Evolutionary conservation across 495 filamentous ascomycete genomes (phyloP).

Genomic region (Penicillium argentinense): DNA sequence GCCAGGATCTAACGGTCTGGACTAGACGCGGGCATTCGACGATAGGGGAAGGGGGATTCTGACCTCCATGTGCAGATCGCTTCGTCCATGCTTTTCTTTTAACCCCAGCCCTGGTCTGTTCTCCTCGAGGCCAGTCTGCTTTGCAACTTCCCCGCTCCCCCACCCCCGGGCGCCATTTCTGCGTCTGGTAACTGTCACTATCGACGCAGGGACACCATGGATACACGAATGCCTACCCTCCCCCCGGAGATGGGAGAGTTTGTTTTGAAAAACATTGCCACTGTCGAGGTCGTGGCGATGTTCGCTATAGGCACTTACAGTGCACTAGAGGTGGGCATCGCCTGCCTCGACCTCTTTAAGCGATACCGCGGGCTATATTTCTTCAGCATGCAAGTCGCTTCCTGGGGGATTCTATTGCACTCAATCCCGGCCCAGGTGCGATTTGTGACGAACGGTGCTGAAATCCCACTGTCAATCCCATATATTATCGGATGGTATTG

Average conservation of each 20-base stretch:
- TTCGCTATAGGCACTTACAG: slow-evolving; percentile 30
- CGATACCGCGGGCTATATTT: slow-evolving; percentile 38
- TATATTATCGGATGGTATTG: slow-evolving; percentile 53
- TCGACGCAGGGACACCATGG: too few relatives aligned
- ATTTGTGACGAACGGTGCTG: not conserved
- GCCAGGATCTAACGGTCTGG: too few relatives aligned
- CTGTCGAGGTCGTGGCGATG: slow-evolving; percentile 13
- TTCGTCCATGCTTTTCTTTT: not conserved
- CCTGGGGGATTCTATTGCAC: slow-evolving; percentile 32
- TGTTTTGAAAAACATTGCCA: slow-evolving; percentile 6
- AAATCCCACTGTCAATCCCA: not conserved
- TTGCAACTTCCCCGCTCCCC: too few relatives aligned
- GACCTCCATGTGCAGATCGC: not conserved
- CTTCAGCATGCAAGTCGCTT: slow-evolving; percentile 35
- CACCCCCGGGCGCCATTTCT: too few relatives aligned
- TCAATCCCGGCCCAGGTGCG: slow-evolving; percentile 11
- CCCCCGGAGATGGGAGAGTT: slow-evolving; percentile 7
- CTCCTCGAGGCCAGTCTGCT: too few relatives aligned
- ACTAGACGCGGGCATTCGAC: too few relatives aligned
- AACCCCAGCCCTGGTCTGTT: not conserved
- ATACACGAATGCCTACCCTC: slow-evolving; percentile 8
- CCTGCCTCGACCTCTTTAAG: slow-evolving; percentile 36
- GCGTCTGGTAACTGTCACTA: too few relatives aligned
- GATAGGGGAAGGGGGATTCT: too few relatives aligned
- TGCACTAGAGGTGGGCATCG: slow-evolving; percentile 30